These are phyloP conservation scores for Leishmania guyanensis DNA, from an alignment of 208 protist genomes.

Conservation along the genomic window DNA sequence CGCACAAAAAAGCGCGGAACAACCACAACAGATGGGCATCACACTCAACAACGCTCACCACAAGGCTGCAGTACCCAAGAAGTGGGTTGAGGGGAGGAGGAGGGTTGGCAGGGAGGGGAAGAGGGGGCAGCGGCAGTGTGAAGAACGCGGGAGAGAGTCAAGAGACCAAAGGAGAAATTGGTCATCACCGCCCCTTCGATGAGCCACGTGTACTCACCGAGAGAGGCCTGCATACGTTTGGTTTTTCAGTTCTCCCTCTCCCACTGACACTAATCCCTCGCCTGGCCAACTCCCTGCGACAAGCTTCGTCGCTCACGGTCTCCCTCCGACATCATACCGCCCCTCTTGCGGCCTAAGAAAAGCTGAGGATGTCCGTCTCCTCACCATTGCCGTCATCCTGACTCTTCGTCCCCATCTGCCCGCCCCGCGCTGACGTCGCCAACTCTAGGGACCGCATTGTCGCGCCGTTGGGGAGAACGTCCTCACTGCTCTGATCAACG, in stretches of 20 bases:
- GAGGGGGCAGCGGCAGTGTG: neutral
- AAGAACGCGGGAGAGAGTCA: slow-evolving; percentile 1
- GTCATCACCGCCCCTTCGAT: neutral
- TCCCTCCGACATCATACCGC: neutral
- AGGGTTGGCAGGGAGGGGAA: neutral
- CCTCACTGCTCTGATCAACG: neutral
- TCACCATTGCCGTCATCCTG: slow-evolving; percentile 7
- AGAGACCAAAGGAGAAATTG: slow-evolving; percentile 1
- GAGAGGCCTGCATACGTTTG: neutral
- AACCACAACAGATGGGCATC: neutral
- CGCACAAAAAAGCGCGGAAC: neutral
- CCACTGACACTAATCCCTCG: neutral
- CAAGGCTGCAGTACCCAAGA: neutral
- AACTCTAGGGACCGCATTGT: slow-evolving; percentile 5
- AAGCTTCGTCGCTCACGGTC: neutral
- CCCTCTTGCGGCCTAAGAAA: neutral
- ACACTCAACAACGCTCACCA: neutral
- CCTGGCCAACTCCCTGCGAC: neutral
- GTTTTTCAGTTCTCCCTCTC: too few species aligned
- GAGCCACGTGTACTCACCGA: neutral
- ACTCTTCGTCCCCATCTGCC: neutral
- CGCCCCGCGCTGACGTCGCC: neutral
- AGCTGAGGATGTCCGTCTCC: slow-evolving; percentile 15
- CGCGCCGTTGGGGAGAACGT: neutral
- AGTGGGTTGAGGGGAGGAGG: neutral